Base-by-base conservation (phyloP, 805 yeast species). In the Candida ponderosae region DNA sequence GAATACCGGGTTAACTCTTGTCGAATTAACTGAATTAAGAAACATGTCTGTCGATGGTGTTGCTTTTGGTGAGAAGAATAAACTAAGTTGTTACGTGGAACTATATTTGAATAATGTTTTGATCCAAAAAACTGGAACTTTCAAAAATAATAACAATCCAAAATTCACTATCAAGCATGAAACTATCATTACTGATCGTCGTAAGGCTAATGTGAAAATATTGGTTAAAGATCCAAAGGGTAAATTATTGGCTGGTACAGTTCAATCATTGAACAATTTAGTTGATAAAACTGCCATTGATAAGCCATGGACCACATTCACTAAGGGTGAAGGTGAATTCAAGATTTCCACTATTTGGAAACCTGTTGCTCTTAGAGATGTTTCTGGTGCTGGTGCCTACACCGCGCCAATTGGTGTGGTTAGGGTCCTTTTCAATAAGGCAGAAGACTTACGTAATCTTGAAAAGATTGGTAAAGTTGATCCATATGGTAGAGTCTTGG, bases 321-420 rank as follows among this genome's bases (percentile, higher is more conserved):
- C 75, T 14, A 70, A 69, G 39, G 83, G 87, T 35, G 60, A 65
- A 33, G 97, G 96, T 40, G 86, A 82, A 48, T 68, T 85, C 30
- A 74, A 78, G 46, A 56, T 93, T 39, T 60, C 72, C 5, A 76
- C 93, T 21, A 61, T 66, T 37, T 93, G 96, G 96, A 87, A 81
- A 59, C 90, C 97, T 8, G 95, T 89, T 36, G 76, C 71, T 21
- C 62, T 90, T 51, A 70, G 62, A 42, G 76, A 79, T 36, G 82
- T 81, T 15, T 60, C 77, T 29, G 85, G 87, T 42, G 62, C 84
- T 18, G 76, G 80, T 47, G 93, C 90, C 36, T 90, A 88, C 63
- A 76, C 87, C n/a, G 87, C 87, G 40, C 98, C 98, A 35, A 81
- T 90, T 55, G 98, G 99, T 56, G 90, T 83, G 26, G 71, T 89